phyloP scores from a whole-genome alignment of 2,329 filamentous ascomycete genomes.

The Amauroascus verrucosus region DNA sequence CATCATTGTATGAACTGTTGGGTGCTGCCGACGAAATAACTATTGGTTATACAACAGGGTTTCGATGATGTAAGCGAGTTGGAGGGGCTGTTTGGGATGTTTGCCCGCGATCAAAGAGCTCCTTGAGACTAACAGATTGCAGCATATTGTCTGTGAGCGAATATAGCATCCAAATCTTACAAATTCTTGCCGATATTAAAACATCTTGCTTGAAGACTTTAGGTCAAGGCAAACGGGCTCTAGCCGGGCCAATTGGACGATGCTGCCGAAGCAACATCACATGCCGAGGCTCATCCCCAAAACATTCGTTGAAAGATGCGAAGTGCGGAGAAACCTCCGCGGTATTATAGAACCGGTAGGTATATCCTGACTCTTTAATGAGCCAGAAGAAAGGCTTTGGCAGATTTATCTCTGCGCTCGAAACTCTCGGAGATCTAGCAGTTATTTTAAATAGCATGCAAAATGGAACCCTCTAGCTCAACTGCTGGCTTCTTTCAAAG shows the following conservation, averaged over 20 bases:
- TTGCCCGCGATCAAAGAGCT: not conserved
- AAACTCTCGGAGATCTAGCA: not conserved
- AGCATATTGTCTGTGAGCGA: not conserved
- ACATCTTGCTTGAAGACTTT: too few species aligned
- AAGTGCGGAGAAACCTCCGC: not conserved
- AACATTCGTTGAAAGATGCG: not conserved
- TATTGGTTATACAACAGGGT: too few species aligned
- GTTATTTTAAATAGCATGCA: not conserved
- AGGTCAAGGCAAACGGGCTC: too few species aligned
- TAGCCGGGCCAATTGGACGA: not conserved
- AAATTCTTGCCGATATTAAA: too few species aligned
- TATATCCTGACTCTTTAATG: not conserved
- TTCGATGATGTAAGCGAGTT: not conserved
- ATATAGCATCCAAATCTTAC: too few species aligned
- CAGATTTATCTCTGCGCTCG: not conserved
- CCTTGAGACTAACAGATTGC: not conserved
- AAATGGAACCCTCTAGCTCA: conserved; percentile 21
- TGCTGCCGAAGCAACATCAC: not conserved
- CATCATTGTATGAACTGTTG: too few species aligned
- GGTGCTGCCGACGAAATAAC: too few species aligned
- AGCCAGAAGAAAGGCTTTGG: not conserved
- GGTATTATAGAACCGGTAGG: not conserved
- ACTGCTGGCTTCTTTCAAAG: conserved; percentile 22
- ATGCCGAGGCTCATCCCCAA: conserved; percentile 4
- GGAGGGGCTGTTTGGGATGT: not conserved